Evolutionary conservation across 768 basidiomycete species (phyloP), one percentile per base, ranked within the genome.

Genomic region (Russula emetica): DNA sequence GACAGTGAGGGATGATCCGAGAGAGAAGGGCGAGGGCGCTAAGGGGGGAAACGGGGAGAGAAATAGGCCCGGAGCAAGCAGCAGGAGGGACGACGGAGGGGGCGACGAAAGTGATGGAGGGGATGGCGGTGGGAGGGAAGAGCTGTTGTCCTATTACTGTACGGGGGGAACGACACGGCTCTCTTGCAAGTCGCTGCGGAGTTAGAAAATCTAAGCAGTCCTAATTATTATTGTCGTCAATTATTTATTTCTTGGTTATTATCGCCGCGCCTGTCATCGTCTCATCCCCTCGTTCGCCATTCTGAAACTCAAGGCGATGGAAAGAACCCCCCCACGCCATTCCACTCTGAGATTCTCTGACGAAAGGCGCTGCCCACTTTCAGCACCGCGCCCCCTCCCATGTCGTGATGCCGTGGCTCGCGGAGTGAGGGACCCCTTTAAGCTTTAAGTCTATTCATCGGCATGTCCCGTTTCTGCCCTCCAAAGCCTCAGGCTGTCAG

Each of bases 91-190:
- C 6, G 58, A 26, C 22, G 61, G 49, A 62, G 65, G 66, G 60
- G 58, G 30, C 65, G 59, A 45, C 53, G 58, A 58, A 66, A 36
- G 60, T 20, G 60, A 61, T 66, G 60, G 67, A 58, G 67, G 66
- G 66, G 65, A 68, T 68, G 67, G 62, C 63, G 67, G 67, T 68
- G 67, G 67, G 67, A 68, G 67, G 67, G 55, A 68, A 67, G 62
- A 67, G 64, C 66, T 65, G 61, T 61, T 67, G 67, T 62, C 66
- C 59, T 45, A 45, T 58, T 47, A 47, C 45, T 36, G 55, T 61
- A 57, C 44, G 56, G 58, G 64, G 59, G 55, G 63, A 45, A 57
- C 61, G 66, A 63, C 67, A 68, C 67, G 60, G 55, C 64, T 49
- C 65, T 54, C 60, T 53, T 28, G 60, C 53, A 60, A 36, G 58